Base-by-base conservation (phyloP, 306 rosid species). In the Citrullus mucosospermus region DNA sequence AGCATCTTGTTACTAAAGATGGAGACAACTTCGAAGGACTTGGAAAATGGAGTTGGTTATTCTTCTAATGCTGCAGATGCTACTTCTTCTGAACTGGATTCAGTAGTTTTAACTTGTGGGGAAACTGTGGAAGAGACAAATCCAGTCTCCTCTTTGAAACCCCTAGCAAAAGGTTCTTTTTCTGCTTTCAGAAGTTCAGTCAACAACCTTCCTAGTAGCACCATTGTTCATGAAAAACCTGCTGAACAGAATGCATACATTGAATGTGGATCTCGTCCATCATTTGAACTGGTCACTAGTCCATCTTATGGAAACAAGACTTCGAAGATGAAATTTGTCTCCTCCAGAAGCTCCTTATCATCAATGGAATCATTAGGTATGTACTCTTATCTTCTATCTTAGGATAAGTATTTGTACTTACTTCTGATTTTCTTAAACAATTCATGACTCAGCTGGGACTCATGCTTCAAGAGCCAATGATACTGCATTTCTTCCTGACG, bases 301-400 rank as follows among this genome's bases (percentile, higher is more conserved):
- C 65, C 75, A 80, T 78, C 82, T 25, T 48, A 80, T 78, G 75
- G 80, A 60, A 39, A 79, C 77, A 80, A 76, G 81, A 79, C 78
- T 53, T 69, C 60, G 1, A 69, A 77, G 55, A 79, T 7, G 62
- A 82, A 81, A 77, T 79, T 71, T 65, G 75, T 65, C 86, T 84
- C 88, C 70, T 81, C 82, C 78, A 59, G 81, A 51, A 20, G 78
- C 70, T 55, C 46, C 70, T 81, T 78, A 16, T 79, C 86, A 65
- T 77, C 57, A 22, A 22, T 67, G 68, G 81, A 85, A 68, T 82
- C 91, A 60, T 50, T 57, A 20, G 97, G 97, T 92, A 74, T 68
- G 88, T 88, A 80, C 85, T 78, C 76, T 32, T 34, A 41, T 80
- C 44, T 66, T 59, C 15, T 48, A 12, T 51, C 18, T 60, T 55